Conservation (phyloP, 1,139 yeast species). For the Nakaseomyces bracarensis region DNA sequence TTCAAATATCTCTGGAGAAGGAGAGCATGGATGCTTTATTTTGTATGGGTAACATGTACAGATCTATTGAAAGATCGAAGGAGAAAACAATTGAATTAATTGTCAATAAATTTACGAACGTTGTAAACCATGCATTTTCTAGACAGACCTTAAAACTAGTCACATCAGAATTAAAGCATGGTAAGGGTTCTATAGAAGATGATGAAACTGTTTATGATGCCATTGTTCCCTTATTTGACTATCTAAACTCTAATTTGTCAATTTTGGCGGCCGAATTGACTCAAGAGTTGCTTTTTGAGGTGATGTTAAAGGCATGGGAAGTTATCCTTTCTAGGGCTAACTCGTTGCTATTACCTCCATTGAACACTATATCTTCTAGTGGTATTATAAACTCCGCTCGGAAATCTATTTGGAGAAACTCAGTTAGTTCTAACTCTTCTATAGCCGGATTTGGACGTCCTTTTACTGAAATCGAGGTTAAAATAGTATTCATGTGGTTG, state of each 20-base stretch:
- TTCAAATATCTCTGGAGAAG: constrained; percentile 67
- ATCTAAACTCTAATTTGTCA: constrained; percentile 59
- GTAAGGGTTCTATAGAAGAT: constrained; percentile 38
- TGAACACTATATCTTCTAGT: constrained; percentile 45
- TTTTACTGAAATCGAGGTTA: constrained; percentile 53
- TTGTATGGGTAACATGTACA: constrained; percentile 67
- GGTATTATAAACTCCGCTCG: constrained; percentile 27
- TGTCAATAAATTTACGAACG: constrained; percentile 51
- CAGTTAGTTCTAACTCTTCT: constrained; percentile 23
- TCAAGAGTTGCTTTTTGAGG: constrained; percentile 49
- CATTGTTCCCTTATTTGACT: constrained; percentile 66
- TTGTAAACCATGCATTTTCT: constrained; percentile 41
- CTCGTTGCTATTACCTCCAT: constrained; percentile 57
- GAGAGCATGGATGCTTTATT: constrained; percentile 72
- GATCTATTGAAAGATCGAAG: constrained; percentile 54
- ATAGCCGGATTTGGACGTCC: constrained; percentile 47
- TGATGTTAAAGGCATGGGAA: constrained; percentile 73
- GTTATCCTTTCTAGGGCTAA: constrained; percentile 60
- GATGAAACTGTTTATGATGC: constrained; percentile 57
- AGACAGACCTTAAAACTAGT: constrained; percentile 42
- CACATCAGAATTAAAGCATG: constrained; percentile 41
- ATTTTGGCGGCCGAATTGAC: constrained; percentile 60
- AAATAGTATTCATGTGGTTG: constrained; percentile 66
- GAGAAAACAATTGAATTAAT: constrained; percentile 57
- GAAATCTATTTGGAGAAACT: constrained; percentile 36